Evolutionary conservation across 306 rosid genomes (phyloP).

Genomic region (Begonia fuchsioides): DNA sequence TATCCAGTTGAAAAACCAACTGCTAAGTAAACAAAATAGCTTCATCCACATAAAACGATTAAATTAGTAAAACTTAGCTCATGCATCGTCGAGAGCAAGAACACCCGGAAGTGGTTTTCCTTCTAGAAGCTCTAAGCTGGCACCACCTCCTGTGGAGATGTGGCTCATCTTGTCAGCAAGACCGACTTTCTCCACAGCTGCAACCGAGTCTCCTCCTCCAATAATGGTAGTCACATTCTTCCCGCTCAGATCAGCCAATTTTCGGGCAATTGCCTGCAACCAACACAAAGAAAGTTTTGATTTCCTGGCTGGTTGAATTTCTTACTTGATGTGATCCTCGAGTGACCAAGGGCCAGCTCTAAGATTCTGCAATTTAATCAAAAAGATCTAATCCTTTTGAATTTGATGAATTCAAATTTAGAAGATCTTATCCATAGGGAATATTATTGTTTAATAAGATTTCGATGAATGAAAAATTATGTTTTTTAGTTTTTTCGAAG

Average conservation of each 20-base stretch:
- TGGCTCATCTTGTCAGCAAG: conserved; percentile 95
- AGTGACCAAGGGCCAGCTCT: too few relatives aligned
- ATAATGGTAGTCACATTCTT: conserved; percentile 88
- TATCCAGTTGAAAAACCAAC: neutral
- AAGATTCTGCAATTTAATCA: too few relatives aligned
- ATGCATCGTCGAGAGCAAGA: conserved; percentile 80
- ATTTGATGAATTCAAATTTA: too few relatives aligned
- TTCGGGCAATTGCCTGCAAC: conserved; percentile 64
- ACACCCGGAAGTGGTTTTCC: conserved; percentile 93
- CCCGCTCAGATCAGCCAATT: conserved; percentile 70
- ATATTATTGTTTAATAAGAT: too few relatives aligned
- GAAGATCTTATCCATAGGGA: too few relatives aligned
- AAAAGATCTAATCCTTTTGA: too few relatives aligned
- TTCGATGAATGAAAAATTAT: too few relatives aligned
- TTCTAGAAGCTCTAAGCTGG: conserved; percentile 98
- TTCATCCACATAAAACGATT: neutral
- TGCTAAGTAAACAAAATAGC: neutral
- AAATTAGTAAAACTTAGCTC: conserved; percentile 9
- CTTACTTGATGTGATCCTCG: too few relatives aligned
- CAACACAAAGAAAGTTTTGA: neutral
- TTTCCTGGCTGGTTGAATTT: neutral
- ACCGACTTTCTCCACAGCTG: conserved; percentile 91
- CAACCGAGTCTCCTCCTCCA: conserved; percentile 98
- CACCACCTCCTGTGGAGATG: conserved; percentile 97
- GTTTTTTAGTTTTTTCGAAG: too few relatives aligned